Percentiles rank a stretch among this genome's conserved stretches.
Evolutionary conservation across 2,329 filamentous ascomycete genomes (phyloP).

Genomic region (Aspergillus awamori): DNA sequence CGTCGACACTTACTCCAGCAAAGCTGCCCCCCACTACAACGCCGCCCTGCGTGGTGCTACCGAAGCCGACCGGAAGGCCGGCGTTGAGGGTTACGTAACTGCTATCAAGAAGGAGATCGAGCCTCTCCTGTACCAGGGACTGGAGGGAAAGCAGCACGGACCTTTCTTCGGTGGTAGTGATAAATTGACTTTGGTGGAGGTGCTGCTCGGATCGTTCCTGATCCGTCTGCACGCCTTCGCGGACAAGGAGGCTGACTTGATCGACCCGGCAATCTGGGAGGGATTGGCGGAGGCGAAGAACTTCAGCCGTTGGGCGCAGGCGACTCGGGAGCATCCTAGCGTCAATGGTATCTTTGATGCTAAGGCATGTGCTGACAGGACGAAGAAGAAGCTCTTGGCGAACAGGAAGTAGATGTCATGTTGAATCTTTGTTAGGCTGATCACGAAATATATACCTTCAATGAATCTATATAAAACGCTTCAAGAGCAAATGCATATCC

Average conservation of each 20-base stretch:
- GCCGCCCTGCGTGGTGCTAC: conserved; percentile 52
- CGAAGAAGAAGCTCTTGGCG: conserved; percentile 46
- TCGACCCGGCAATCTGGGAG: conserved; percentile 54
- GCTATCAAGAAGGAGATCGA: conserved; percentile 71
- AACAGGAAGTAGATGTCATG: neutral
- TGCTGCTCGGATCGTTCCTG: conserved; percentile 58
- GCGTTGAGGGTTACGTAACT: conserved; percentile 56
- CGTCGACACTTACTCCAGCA: conserved; percentile 68
- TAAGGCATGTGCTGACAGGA: conserved; percentile 46
- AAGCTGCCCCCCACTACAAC: conserved; percentile 56
- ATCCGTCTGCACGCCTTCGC: conserved; percentile 60
- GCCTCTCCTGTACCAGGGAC: conserved; percentile 59
- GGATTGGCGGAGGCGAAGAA: conserved; percentile 58
- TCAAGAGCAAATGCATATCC: too few species aligned
- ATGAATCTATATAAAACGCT: too few species aligned
- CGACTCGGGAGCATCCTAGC: conserved; percentile 63
- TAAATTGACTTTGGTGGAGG: conserved; percentile 73
- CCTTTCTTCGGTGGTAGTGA: conserved; percentile 68
- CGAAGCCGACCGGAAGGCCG: conserved; percentile 54
- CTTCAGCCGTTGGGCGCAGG: conserved; percentile 69
- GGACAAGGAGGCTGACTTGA: conserved; percentile 54
- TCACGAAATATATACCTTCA: neutral
- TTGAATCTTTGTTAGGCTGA: neutral
- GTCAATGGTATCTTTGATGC: conserved; percentile 67
- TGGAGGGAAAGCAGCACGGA: conserved; percentile 39